Evolutionary conservation across 192 early-diverging fungal species (phyloP), one percentile per base, ranked within the genome.

Genomic region (Geranomyces michiganensis): DNA sequence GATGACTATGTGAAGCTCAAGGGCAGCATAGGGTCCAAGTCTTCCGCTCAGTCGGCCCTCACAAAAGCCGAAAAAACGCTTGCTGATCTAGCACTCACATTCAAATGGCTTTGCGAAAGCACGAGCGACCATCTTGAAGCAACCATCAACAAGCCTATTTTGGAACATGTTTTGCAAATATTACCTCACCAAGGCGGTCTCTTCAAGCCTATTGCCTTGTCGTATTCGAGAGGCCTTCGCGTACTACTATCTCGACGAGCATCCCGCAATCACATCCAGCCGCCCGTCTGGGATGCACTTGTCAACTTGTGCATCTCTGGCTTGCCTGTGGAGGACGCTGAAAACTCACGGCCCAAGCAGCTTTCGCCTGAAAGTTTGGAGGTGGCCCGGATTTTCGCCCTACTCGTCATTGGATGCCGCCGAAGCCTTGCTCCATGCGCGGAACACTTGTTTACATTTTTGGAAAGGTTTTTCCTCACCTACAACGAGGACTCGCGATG

Each of bases 131-230:
- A n/a, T 10, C 56, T 67, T 31, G 45, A 67, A 17, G 8, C 7
- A 32, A 51, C 55, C 9, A 22, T 73, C 0, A 33, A 26, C 8
- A 65, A 60, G 26, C 27, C 56, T 4, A 31, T 74, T 6, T 22
- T 74, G 24, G 43, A 74, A 17, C 73, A 74, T 59, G 59, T 74
- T 24, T 47, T 74, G 29, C 13, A 46, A 17, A 33, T 62, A 8
- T 58, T 74, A n/a, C 73, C 73, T 4, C 43, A 62, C 70, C 19
- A 47, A 12, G 60, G 51, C 9, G 73, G 65, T 27, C 29, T 74
- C 1, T 74, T 68, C 56, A 12, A 67, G 44, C 73, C 73, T 15
- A 24, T 74, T 36, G 73, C 73, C 0, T 13, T 30, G 9, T 48
- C 24, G 6, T 74, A 74, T 22, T 17, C 66, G 6, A 30, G 66